Evolutionary conservation across 257 asterid species (phyloP), one percentile per base, ranked within the genome.

Genomic region (Solanum chiquidenum): DNA sequence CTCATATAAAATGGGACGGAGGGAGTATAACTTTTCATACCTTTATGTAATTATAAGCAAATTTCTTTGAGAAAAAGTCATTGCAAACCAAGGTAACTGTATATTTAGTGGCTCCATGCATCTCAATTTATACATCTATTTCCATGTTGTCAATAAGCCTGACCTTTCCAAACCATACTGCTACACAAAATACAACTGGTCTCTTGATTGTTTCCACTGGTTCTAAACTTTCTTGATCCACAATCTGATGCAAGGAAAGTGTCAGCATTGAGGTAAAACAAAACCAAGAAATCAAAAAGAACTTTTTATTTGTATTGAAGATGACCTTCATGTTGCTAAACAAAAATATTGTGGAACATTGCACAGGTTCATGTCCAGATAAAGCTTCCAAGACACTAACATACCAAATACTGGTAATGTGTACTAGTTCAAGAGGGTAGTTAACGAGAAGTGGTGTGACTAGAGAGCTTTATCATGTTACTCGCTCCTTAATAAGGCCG

Each of bases 81-180:
- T 16, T 52, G 62, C 62, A 16, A 46, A 80, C 68, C 85, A 46
- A 58, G 27, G 85, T 29, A 16, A 29, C 35, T 49, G 68, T 29
- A 80, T 80, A 29, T 80, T 49, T 29, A 31, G 68, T 18, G 66
- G 40, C 16, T 85, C 68, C 87, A 68, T 69, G 49, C 7, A 49
- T 73, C 35, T 88, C 88, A 34, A 73, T 20, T 73, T 34, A 90
- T 16, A 92, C 90, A 31, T 60, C 60, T 84, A 96, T 92, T 90
- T 96, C 99, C 89, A 96, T 87, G 93, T 96, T 96, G 93, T 95
- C 99, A 42, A 95, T 34, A 87, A 96, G 95, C 90, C 99, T 92
- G 68, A 95, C 98, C 71, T 88, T 92, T 86, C 98, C 98, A 42
- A 96, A 96, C 98, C 93, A 94, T 12, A 96, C 98, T 76, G 99